Conservation (phyloP, 176 grass and related monocot genomes). For the Coix lacrymajobi region DNA sequence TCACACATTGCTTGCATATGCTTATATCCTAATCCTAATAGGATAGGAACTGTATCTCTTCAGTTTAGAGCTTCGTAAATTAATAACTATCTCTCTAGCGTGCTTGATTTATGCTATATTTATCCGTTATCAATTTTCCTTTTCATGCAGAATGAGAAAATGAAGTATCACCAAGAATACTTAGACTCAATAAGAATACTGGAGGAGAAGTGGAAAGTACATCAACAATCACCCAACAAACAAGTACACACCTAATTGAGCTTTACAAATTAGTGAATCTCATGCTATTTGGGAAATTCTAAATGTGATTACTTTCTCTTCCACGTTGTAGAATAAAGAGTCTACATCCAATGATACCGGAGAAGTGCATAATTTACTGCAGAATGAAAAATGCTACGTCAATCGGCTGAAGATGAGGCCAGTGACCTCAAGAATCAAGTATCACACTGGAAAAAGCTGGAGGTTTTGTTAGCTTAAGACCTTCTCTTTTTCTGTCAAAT, state of each 20-base stretch:
- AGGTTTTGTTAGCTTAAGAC: constrained; percentile 47
- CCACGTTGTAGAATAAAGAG: constrained; percentile 45
- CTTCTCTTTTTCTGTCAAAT: constrained; percentile 11
- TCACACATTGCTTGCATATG: background rate
- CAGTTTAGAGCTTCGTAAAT: constrained; percentile 15
- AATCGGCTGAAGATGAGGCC: constrained; percentile 70
- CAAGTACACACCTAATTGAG: constrained; percentile 37
- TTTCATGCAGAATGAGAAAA: constrained; percentile 72
- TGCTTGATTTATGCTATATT: constrained; percentile 18
- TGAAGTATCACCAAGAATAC: constrained; percentile 86
- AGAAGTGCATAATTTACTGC: constrained; percentile 56
- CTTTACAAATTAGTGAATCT: background rate
- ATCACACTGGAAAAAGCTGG: constrained; percentile 91
- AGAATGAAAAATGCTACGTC: constrained; percentile 80
- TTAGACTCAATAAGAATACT: constrained; percentile 88
- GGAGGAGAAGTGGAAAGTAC: constrained; percentile 92
- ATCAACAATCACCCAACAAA: constrained; percentile 68
- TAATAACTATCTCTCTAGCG: background rate
- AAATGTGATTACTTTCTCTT: background rate
- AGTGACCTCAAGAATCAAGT: constrained; percentile 84
- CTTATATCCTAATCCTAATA: background rate
- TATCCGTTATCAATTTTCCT: constrained; percentile 7
- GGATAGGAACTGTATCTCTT: background rate
- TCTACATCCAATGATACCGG: constrained; percentile 45
- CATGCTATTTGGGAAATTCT: background rate